Evolutionary conservation across 306 rosid species (phyloP), one percentile per base, ranked within the genome.

Genomic region (Geum urbanum): DNA sequence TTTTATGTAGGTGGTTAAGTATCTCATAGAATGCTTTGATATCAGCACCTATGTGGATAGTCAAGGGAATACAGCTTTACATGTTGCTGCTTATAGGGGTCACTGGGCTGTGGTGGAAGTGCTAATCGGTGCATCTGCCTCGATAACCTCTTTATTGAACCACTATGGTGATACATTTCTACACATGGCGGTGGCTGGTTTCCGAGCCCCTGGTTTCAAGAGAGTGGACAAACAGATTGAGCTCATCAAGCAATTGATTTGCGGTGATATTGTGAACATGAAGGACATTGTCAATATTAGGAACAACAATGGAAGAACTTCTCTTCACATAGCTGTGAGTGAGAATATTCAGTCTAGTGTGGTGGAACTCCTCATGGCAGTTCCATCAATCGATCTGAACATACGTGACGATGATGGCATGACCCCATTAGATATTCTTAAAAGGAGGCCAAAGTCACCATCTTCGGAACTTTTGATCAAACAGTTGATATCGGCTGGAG

Each of bases 181-280:
- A 75, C 98, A 90, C 75, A 78, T 83, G 86, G 96, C 96, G 8
- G 94, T 86, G 64, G 82, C 96, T 76, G 98, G 98, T 76, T 92
- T 92, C 83, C 79, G 77, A 60, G 84, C 91, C 72, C 91, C 94
- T 6, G 97, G 98, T 52, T 92, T 92, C 54, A 78, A 85, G 27
- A 84, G 91, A 79, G 69, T 92, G 43, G 96, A 92, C 81, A 79
- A 77, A 80, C 98, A 88, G 64, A 69, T 74, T 24, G 96, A 85
- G 77, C 90, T 90, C 73, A 77, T 88, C 89, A 83, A 81, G 73
- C 77, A 74, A 48, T 68, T 88, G 67, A 67, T 86, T 14, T 55
- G 78, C 45, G 86, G 78, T 11, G 61, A 78, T 53, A 80, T 81
- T 50, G 77, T 78, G 67, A 77, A 69, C 39, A 50, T 77, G 49